Evolutionary conservation across 495 filamentous ascomycete genomes (phyloP).

Genomic region (Hypoxylon perforatum): DNA sequence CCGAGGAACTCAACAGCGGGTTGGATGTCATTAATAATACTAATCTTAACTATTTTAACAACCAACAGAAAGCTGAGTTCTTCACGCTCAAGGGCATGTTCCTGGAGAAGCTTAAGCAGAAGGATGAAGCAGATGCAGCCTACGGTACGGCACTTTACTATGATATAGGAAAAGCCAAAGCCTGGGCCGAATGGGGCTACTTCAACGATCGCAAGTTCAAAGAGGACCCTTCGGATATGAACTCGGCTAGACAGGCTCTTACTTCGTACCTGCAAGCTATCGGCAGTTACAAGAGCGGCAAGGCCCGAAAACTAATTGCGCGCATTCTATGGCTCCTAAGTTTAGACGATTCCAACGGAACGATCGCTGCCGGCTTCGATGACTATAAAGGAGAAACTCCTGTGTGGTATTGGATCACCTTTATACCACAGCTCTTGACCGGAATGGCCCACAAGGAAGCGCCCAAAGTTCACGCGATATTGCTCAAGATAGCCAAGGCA

Average conservation of each 20-base stretch:
- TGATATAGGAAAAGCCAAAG: constrained; percentile 93
- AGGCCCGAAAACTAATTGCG: constrained; percentile 94
- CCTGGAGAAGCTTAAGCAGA: constrained; percentile 88
- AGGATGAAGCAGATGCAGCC: constrained; percentile 89
- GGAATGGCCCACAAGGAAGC: constrained; percentile 91
- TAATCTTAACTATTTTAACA: constrained; percentile 96
- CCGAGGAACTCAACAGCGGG: constrained; percentile 86
- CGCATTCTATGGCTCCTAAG: constrained; percentile 96
- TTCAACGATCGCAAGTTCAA: constrained; percentile 98
- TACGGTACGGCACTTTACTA: constrained; percentile 95
- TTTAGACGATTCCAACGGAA: constrained; percentile 86
- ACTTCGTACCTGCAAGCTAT: constrained; percentile 97
- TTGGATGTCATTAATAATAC: constrained; percentile 99
- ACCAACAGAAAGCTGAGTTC: constrained; percentile 97
- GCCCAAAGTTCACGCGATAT: constrained; percentile 79
- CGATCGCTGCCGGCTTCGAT: constrained; percentile 83
- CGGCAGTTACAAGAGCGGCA: constrained; percentile 94
- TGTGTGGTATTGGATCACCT: constrained; percentile 99
- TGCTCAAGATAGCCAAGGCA: constrained; percentile 92
- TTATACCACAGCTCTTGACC: constrained; percentile 93
- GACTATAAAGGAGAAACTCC: constrained; percentile 95
- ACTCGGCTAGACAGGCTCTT: constrained; percentile 86
- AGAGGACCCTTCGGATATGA: constrained; percentile 80
- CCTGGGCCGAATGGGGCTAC: constrained; percentile 99
- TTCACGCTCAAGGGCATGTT: constrained; percentile 99